A percentile compares a stretch with the other conserved stretches of the same genome.
Conservation (phyloP, 306 rosid species). For the Senna siamea region DNA sequence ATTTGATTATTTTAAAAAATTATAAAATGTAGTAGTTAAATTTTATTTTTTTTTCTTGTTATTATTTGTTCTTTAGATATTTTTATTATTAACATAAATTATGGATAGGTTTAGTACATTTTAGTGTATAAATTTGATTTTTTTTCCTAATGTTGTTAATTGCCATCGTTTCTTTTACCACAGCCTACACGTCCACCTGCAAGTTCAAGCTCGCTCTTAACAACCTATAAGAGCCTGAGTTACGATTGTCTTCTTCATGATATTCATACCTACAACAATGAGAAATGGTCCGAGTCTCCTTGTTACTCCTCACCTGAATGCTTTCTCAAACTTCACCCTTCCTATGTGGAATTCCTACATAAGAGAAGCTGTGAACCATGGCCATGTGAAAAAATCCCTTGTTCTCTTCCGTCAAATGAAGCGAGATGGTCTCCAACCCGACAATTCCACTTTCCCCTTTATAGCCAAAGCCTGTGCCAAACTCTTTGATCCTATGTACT, state of each 20-base stretch:
- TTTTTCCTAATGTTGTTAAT: no score
- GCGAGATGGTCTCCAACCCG: slow-evolving; percentile 48
- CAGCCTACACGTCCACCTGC: no score
- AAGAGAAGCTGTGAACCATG: slow-evolving; percentile 52
- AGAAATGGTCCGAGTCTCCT: slow-evolving; percentile 39
- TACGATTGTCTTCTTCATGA: neutral
- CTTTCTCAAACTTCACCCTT: slow-evolving; percentile 37
- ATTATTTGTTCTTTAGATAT: no score
- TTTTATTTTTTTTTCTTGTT: no score
- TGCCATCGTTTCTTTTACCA: no score
- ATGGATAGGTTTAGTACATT: no score
- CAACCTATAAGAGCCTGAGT: no score
- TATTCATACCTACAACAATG: slow-evolving; percentile 16
- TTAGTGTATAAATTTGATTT: no score
- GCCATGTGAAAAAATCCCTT: slow-evolving; percentile 45
- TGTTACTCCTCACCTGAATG: slow-evolving; percentile 33
- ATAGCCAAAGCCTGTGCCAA: slow-evolving; percentile 58
- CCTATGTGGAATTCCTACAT: slow-evolving; percentile 45
- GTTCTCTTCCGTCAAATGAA: slow-evolving; percentile 53
- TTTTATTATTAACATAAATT: no score
- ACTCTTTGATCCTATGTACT: slow-evolving; percentile 43
- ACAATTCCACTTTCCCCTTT: slow-evolving; percentile 56
- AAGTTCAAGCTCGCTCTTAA: neutral
- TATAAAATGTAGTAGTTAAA: no score
- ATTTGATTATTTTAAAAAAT: no score